A percentile compares a stretch with the other conserved stretches of the same genome.
These are phyloP conservation scores for Saururus chinensis DNA, from an alignment of 164 flowering plant genomes.

Conservation along the genomic window DNA sequence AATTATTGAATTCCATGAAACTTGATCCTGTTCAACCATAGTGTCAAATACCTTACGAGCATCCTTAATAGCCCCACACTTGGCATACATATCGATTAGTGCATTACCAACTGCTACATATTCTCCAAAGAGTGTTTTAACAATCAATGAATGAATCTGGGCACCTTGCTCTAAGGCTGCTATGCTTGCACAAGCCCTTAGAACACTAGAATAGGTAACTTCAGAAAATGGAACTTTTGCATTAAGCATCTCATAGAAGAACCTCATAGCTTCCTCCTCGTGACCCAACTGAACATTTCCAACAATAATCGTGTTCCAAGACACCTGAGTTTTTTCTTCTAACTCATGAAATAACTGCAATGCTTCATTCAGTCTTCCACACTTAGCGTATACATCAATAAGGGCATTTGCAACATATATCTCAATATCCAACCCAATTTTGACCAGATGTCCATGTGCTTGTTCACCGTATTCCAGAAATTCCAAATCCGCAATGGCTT, in stretches of 20 bases:
- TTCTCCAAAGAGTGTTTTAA: slow-evolving; percentile 42
- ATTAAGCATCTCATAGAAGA: slow-evolving; percentile 49
- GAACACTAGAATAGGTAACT: slow-evolving; percentile 70
- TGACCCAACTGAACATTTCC: slow-evolving; percentile 59
- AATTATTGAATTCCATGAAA: slow-evolving; percentile 89
- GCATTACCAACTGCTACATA: slow-evolving; percentile 46
- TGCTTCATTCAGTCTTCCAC: slow-evolving; percentile 49
- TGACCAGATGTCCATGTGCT: slow-evolving; percentile 46
- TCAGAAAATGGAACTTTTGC: slow-evolving; percentile 35
- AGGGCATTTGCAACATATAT: slow-evolving; percentile 74
- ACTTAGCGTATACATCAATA: slow-evolving; percentile 83
- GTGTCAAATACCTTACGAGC: slow-evolving; percentile 49
- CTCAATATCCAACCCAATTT: slow-evolving; percentile 50
- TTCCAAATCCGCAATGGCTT: slow-evolving; percentile 56
- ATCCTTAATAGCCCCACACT: slow-evolving; percentile 68
- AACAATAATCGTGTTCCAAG: slow-evolving; percentile 90
- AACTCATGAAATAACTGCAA: slow-evolving; percentile 34
- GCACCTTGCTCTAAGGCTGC: slow-evolving; percentile 60
- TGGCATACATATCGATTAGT: slow-evolving; percentile 89
- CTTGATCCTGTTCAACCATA: slow-evolving; percentile 36
- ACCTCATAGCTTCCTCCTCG: slow-evolving; percentile 44
- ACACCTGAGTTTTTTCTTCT: slow-evolving; percentile 46
- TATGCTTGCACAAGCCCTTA: slow-evolving; percentile 68
- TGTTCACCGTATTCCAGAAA: slow-evolving; percentile 45
- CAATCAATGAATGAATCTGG: slow-evolving; percentile 53